Evolutionary conservation across 345 rosid genomes (phyloP), one percentile per base, ranked within the genome.

Genomic region (Hibiscus syriacus): DNA sequence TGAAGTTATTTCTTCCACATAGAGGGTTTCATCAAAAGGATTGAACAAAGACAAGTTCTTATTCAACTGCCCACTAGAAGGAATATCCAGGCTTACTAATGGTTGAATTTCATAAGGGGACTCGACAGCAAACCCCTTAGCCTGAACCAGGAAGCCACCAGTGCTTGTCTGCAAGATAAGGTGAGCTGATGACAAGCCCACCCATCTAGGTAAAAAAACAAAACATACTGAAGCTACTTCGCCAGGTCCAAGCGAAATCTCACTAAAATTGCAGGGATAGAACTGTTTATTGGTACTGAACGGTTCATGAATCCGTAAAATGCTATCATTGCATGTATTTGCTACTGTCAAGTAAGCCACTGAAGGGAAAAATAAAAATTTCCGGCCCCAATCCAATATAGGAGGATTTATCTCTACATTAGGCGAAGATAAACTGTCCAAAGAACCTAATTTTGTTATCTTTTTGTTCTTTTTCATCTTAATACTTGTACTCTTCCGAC

Each of bases 121-220:
- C 74, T 84, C 82, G 17, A 76, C 29, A 17, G 82, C 87, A 50
- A 68, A 80, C 38, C 95, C 95, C 74, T 81, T 88, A 20, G 79
- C 88, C 64, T 84, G 79, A 60, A 88, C 82, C 63, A 88, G 67
- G 70, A 84, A 88, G 34, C 91, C 94, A 70, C 91, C 94, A 22
- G 67, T 77, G 73, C 80, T 84, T 68, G 91, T 86, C 71, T 88
- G 89, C 80, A 88, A 72, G 65, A 86, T 75, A 65, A 88, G 70
- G 57, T 72, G 86, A 64, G 81, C 82, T 27, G 84, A 79, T 48
- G 89, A 84, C 65, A 77, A 79, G 72, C 94, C 94, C 72, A 77
- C 16, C 77, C 75, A 80, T 66, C 78, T 86, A 56, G 89, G 94
- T 70, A 83, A 80, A 79, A 82, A 88, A 39, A 86, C 80, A 59